A percentile compares a stretch with the other conserved stretches of the same genome.
Conservation (phyloP, 2,329 filamentous ascomycete genomes). For the Bisporella sp. region DNA sequence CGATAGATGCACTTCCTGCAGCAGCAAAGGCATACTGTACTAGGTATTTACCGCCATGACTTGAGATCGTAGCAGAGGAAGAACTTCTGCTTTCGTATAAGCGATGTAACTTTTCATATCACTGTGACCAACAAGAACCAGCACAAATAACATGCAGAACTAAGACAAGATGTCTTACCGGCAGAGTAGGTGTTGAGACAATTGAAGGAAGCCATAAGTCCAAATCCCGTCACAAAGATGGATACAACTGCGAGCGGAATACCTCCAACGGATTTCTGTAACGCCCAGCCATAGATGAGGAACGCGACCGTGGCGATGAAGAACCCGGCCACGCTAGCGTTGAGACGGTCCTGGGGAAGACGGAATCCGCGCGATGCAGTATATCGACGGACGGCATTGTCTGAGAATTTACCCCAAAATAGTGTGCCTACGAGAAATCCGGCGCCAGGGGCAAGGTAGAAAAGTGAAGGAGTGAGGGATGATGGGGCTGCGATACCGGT, state of each 20-base stretch:
- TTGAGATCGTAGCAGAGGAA: slow-evolving; percentile 19
- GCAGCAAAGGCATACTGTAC: slow-evolving; percentile 26
- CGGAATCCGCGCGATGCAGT: slow-evolving; percentile 30
- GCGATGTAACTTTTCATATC: no score
- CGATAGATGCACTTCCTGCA: slow-evolving; percentile 18
- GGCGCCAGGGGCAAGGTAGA: slow-evolving; percentile 62
- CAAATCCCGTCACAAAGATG: slow-evolving; percentile 28
- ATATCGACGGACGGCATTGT: slow-evolving; percentile 33
- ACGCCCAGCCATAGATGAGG: slow-evolving; percentile 31
- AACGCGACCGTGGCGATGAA: slow-evolving; percentile 26
- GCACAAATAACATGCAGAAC: no score
- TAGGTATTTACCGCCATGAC: slow-evolving; percentile 27
- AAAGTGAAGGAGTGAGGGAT: slow-evolving; percentile 56
- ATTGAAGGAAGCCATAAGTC: slow-evolving; percentile 32
- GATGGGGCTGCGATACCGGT: slow-evolving; percentile 59
- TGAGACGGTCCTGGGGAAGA: slow-evolving; percentile 27
- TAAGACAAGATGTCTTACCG: slow-evolving; percentile 17
- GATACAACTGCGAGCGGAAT: slow-evolving; percentile 29
- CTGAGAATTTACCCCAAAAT: slow-evolving; percentile 48
- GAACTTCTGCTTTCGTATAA: slow-evolving; percentile 13
- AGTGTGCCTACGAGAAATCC: slow-evolving; percentile 61
- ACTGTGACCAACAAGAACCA: no score
- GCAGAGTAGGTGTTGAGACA: slow-evolving; percentile 34
- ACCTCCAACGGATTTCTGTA: slow-evolving; percentile 27
- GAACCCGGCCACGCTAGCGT: slow-evolving; percentile 27